phyloP scores from a whole-genome alignment of 148 eudicot genomes.

The Bassia scoparia region DNA sequence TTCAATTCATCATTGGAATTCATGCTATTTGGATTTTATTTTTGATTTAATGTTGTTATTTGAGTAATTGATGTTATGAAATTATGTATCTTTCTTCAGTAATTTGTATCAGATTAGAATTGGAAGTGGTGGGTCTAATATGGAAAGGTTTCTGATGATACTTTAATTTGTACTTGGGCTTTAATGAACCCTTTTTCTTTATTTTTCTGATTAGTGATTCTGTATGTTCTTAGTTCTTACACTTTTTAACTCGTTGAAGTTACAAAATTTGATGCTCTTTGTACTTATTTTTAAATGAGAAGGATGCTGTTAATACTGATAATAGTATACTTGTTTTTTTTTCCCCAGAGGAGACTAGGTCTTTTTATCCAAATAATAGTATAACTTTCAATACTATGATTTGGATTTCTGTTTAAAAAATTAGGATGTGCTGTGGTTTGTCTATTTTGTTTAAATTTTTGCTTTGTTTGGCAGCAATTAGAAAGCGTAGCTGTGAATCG shows the following conservation, averaged over 20 bases:
- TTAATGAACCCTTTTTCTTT: conserved; percentile 24
- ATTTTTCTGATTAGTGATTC: conserved; percentile 24
- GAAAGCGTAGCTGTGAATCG: conserved; percentile 47
- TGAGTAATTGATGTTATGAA: neutral
- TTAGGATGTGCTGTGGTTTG: neutral
- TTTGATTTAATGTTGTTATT: too few species aligned
- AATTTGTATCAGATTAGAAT: conserved; percentile 9
- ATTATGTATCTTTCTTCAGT: neutral
- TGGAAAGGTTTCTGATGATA: conserved; percentile 4
- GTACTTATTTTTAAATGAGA: conserved; percentile 3
- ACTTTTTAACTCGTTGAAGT: conserved; percentile 24
- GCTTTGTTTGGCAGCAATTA: conserved; percentile 39
- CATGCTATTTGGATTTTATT: too few species aligned
- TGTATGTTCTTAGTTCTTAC: conserved; percentile 15
- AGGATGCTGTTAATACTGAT: conserved; percentile 9
- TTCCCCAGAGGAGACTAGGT: too few species aligned
- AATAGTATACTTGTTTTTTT: too few species aligned
- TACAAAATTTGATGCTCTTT: conserved; percentile 15
- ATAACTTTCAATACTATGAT: neutral
- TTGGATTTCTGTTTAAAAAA: neutral
- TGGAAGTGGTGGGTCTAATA: conserved; percentile 10
- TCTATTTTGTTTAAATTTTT: neutral
- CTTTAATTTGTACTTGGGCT: conserved; percentile 8
- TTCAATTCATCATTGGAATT: neutral
- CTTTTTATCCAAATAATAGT: too few species aligned